Conservation (phyloP, 2,329 filamentous ascomycete species). For the Fusarium sp. region DNA sequence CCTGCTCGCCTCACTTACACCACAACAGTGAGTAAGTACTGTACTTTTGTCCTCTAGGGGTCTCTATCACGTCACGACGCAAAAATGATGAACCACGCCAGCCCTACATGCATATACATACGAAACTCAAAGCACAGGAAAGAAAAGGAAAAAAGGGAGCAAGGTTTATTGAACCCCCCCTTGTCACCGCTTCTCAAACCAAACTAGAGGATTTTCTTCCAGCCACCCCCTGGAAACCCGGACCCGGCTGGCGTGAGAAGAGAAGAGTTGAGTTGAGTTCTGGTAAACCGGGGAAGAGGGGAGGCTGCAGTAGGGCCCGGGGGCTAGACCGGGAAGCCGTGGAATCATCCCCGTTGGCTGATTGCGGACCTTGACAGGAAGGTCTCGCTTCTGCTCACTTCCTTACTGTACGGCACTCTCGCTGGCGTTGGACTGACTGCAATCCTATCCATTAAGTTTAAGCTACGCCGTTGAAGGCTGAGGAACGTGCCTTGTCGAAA, state of each 20-base stretch:
- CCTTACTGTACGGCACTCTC: not conserved
- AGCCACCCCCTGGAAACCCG: slow-evolving; percentile 3
- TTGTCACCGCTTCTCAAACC: slow-evolving; percentile 29
- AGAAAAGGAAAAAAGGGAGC: not conserved
- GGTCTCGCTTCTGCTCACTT: slow-evolving; percentile 4
- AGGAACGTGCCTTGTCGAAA: not conserved
- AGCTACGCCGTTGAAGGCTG: slow-evolving; percentile 10
- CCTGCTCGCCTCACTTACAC: slow-evolving; percentile 28
- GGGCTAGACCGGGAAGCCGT: slow-evolving; percentile 27
- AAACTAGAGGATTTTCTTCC: slow-evolving; percentile 12
- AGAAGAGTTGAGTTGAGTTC: not conserved
- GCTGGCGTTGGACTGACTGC: slow-evolving; percentile 32
- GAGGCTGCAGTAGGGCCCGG: slow-evolving; percentile 37
- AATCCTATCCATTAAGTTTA: not conserved
- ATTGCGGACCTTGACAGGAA: slow-evolving; percentile 1
- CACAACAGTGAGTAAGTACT: slow-evolving; percentile 1
- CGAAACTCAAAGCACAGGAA: not conserved
- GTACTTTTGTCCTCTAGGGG: not conserved
- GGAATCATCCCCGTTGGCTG: slow-evolving; percentile 37
- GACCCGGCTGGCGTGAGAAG: not conserved
- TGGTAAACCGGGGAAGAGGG: slow-evolving; percentile 28
- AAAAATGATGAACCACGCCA: slow-evolving; percentile 7
- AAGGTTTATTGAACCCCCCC: not conserved
- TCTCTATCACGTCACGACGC: slow-evolving; percentile 26
- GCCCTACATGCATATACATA: slow-evolving; percentile 9